Evolutionary conservation across 345 rosid species (phyloP), one percentile per base, ranked within the genome.

Genomic region (Reutealis trisperma): DNA sequence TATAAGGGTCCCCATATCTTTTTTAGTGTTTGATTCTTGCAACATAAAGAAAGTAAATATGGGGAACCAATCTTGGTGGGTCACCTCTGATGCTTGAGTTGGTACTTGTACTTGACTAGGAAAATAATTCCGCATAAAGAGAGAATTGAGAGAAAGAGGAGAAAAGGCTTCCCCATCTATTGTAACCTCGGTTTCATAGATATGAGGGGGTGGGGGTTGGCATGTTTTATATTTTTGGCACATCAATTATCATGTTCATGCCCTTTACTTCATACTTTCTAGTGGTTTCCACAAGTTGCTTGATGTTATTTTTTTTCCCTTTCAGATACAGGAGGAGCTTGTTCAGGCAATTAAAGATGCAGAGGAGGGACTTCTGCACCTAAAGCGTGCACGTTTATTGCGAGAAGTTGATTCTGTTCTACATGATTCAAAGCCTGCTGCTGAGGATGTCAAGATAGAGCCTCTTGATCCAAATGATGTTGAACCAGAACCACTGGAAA

Each of bases 311-410:
- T 44, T 0, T 44, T 34, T 10, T 42, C n/a, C 24, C 11, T 49
- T 8, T 58, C 77, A 95, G 98, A 89, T 91, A 52, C 95, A 84
- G 75, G 97, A 84, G 75, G 98, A 93, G 82, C 95, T 93, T 80
- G 78, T 88, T 67, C 73, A 55, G 63, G 91, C 87, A 60, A 89
- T 93, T 41, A 91, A 87, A 80, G 95, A 89, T 52, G 89, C 90
- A 19, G 96, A 91, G 83, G 97, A 91, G 76, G 97, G 90, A 72
- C 95, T 93, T 81, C 63, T 92, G 12, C 90, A 88, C 71, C 86
- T 93, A 22, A 91, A 91, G 78, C 94, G 95, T 30, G 85, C 93
- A 24, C 87, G 97, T 2, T 84, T 96, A 63, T 82, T 96, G 63
- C 88, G 87, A 18, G 90, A 87, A 90, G 91, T 85, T 80, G 96